Evolutionary conservation across 192 early-diverging fungal species (phyloP), one percentile per base, ranked within the genome.

Genomic region (Coemansia sp.): DNA sequence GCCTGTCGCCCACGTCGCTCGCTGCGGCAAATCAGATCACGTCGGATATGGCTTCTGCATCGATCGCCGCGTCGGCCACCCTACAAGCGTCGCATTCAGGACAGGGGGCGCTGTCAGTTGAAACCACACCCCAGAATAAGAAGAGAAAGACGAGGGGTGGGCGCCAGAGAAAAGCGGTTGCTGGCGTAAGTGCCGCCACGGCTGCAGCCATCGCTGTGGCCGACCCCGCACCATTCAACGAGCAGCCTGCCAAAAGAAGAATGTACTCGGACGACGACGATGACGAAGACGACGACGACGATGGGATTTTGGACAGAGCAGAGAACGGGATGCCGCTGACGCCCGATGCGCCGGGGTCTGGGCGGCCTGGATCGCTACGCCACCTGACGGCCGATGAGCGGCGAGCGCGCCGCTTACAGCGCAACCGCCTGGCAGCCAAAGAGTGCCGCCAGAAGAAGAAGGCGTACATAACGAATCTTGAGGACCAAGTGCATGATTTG

Each of bases 361-460:
- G 81, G 1, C 75, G 81, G 12, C 81, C 81, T 4, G 81, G 81
- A 3, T 83, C 81, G 21, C 63, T 83, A 45, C 72, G 81, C 2
- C 68, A 78, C 48, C 55, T 83, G 66, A 88, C 90, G 1, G 83
- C 88, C 18, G 91, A 92, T 20, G 91, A 94, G 69, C 85, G 90
- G 43, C 85, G 91, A 63, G 88, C 90, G 53, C 88, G 92, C 26
- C 83, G 92, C 8, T 69, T 94, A 69, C 78, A 88, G 66, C 86
- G 90, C 62, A 94, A 94, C 78, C 78, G 92, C 8, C 78, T 92
- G 20, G 92, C 92, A 0, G 92, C 92, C 60, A 92, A 92, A 75
- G 92, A 92, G 69, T 94, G 91, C 57, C 88, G 92, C 8, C 90
- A 90, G 62, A 94, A 94, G 72, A 92, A 92, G 73, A 94, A 94